These are phyloP conservation scores for Pluteus cervinus DNA, from an alignment of 768 basidiomycete species.

Conservation along the genomic window DNA sequence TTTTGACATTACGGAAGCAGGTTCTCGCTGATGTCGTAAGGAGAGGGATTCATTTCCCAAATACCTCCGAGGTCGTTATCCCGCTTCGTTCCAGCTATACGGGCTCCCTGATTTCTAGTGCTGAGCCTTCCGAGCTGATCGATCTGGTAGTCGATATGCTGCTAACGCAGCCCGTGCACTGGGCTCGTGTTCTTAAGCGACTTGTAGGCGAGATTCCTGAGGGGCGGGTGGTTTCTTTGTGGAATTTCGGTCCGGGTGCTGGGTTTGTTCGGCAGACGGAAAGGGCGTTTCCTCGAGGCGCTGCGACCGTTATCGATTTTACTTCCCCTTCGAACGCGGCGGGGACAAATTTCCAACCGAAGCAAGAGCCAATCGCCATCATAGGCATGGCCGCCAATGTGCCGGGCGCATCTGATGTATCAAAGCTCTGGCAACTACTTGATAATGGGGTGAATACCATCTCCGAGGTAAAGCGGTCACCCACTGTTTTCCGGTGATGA, in stretches of 20 bases:
- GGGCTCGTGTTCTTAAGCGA: conserved; percentile 36
- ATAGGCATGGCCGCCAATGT: conserved; percentile 64
- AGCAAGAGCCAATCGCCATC: conserved; percentile 56
- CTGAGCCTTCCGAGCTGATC: conserved; percentile 25
- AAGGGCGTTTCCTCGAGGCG: conserved; percentile 20
- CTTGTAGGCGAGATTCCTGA: conserved; percentile 16
- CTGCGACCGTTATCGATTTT: conserved; percentile 15
- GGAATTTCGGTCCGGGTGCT: conserved; percentile 46
- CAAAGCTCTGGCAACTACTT: conserved; percentile 55
- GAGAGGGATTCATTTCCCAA: conserved; percentile 46
- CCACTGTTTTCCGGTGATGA: neutral
- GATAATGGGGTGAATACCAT: conserved; percentile 50
- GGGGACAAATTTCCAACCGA: conserved; percentile 21
- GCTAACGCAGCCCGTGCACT: conserved; percentile 45
- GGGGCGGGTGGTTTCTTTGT: conserved; percentile 22
- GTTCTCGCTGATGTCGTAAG: conserved; percentile 38
- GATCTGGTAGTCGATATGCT: conserved; percentile 43
- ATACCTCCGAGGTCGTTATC: conserved; percentile 36
- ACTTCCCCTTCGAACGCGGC: conserved; percentile 15
- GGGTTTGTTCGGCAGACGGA: conserved; percentile 33
- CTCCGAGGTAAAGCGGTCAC: conserved; percentile 36
- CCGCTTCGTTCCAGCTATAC: conserved; percentile 42
- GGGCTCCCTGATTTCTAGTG: conserved; percentile 28
- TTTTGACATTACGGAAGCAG: conserved; percentile 24
- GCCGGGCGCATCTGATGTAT: conserved; percentile 44